A percentile compares a stretch with the other conserved stretches of the same genome.
phyloP scores from a whole-genome alignment of 352 stramenopile species.

The Pythium vanterpoolii region DNA sequence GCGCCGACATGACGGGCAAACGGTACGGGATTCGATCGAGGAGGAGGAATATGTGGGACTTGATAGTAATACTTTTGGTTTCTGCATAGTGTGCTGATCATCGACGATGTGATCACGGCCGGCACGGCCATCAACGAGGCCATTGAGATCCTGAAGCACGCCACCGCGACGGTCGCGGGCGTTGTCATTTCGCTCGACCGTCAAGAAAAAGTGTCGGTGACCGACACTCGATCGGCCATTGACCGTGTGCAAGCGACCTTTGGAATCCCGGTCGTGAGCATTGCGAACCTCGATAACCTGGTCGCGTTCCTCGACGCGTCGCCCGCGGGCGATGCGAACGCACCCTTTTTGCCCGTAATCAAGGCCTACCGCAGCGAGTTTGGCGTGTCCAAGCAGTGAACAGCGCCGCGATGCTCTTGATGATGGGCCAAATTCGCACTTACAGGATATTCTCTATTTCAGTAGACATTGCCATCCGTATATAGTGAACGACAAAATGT shows the following conservation, averaged over 20 bases:
- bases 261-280: constrained; percentile 91
- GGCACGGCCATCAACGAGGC: constrained; percentile 98
- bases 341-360: constrained; percentile 65
- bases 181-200: constrained; percentile 98
- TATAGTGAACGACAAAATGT: not conserved
- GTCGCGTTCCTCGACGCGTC: constrained; percentile 86
- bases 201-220: constrained; percentile 94
- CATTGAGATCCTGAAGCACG: constrained; percentile 86
- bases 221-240: constrained; percentile 92
- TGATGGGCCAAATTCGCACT: not conserved
- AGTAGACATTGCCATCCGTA: not conserved
- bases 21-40: constrained; percentile 35
- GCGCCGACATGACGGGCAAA: constrained; percentile 93
- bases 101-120: constrained; percentile 99
- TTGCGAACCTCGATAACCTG: constrained; percentile 92
- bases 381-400: constrained; percentile 36
- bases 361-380: constrained; percentile 74
- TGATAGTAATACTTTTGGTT: not conserved
- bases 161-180: constrained; percentile 92
- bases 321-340: constrained; percentile 45
- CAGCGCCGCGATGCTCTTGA: too few species aligned
- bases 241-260: constrained; percentile 91
- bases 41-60: not conserved
- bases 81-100: constrained; percentile 89
- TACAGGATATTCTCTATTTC: not conserved